Evolutionary conservation across 75 land plant species (phyloP), one percentile per base, ranked within the genome.

Genomic region (Cupressus sempervirens): DNA sequence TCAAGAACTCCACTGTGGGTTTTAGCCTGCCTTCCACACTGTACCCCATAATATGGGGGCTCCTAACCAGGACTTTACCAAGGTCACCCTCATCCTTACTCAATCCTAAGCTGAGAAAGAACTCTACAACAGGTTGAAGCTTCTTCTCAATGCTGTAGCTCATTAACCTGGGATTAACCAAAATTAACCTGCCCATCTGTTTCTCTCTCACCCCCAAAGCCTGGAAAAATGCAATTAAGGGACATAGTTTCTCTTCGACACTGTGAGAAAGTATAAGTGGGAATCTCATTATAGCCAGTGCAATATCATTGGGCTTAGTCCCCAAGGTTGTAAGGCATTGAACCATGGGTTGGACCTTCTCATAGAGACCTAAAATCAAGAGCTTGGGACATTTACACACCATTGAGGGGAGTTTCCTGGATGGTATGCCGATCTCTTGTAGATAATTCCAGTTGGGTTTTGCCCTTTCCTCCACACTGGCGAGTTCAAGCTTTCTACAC

Each of bases 61-160:
- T 84, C 73, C 88, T 92, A 40, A 86, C 82, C 13, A 97, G 84
- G 38, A 95, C 79, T 85, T 92, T 95, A 34, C 99, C 98, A 82
- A 95, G 85, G 85, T 87, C 85, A 40, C 91, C 93, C 34, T 90
- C 93, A 10, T 90, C 91, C 82, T 83, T 89, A 16, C 82, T 74
- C 52, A 95, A 85, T 29, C 95, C 99, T 23, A 97, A 85, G 46
- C 86, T 77, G 16, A 89, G 86, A 20, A 97, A 91, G 83, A 92
- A 95, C 46, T 93, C 93, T 29, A 95, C 91, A 12, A 91, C 85
- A 12, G 90, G 88, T 0, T 83, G 48, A 34, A 95, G 94, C 85
- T 95, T 97, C 18, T 86, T 50, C 45, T 94, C 98, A 82, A 97
- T 97, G 93, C 96, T 94, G 90, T 97, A 97, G 85, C 99, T 97